phyloP scores from a whole-genome alignment of 2,329 filamentous ascomycete species.

The Exophiala sp. region DNA sequence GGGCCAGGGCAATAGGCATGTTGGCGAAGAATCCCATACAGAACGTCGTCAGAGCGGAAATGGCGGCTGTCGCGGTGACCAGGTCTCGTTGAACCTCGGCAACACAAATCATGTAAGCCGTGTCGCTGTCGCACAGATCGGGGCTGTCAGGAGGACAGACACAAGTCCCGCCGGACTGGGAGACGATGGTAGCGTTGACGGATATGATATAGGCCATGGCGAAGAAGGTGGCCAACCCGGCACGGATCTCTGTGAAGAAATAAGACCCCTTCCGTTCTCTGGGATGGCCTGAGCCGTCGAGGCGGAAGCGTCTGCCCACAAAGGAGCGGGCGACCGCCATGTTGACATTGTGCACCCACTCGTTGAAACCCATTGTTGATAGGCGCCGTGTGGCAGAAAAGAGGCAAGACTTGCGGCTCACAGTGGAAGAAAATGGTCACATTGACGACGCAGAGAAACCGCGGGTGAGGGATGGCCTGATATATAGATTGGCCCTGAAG shows the following conservation, averaged over 20 bases:
- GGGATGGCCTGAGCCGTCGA: constrained; percentile 74
- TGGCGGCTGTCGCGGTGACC: constrained; percentile 78
- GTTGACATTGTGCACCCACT: constrained; percentile 46
- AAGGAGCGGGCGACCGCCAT: constrained; percentile 56
- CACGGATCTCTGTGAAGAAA: constrained; percentile 79
- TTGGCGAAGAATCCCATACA: constrained; percentile 79
- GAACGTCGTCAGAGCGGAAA: constrained; percentile 71
- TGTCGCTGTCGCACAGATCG: constrained; percentile 45
- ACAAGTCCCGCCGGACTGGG: constrained; percentile 68
- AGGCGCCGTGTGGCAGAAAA: background rate
- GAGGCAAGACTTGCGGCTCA: background rate
- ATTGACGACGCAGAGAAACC: background rate
- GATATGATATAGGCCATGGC: constrained; percentile 79
- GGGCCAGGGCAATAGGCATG: constrained; percentile 66
- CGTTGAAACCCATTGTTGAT: constrained; percentile 17
- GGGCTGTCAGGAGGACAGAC: constrained; percentile 53
- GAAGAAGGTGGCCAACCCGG: constrained; percentile 71
- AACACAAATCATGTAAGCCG: constrained; percentile 42
- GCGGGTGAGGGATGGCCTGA: background rate
- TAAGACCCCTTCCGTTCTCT: constrained; percentile 66
- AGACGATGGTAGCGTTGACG: constrained; percentile 63
- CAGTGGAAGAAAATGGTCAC: background rate
- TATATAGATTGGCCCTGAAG: too few species aligned
- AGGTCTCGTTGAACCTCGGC: constrained; percentile 66
- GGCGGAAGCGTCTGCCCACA: constrained; percentile 67